Evolutionary conservation across 1,139 yeast species (phyloP), one percentile per base, ranked within the genome.

Genomic region (Saccharomyces hybrid): DNA sequence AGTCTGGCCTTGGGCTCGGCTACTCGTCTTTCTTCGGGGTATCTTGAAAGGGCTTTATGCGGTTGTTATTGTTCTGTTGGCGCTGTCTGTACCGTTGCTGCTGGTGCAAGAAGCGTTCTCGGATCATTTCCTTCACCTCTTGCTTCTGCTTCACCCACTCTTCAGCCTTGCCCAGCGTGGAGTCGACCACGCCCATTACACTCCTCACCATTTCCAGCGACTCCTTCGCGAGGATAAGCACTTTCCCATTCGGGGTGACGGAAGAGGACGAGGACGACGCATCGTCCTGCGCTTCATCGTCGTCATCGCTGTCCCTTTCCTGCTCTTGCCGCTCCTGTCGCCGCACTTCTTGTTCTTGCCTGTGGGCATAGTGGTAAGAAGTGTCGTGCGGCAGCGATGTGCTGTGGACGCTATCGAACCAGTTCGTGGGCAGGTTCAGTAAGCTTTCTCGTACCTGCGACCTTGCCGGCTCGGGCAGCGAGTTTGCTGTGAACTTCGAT

Each of bases 171-270:
- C 81, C 86, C 56, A 93, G 75, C 54, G 91, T 90, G 47, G 86
- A 91, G 67, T 86, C 91, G 59, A 95, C 90, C 8, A 90, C 91
- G 51, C 78, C 79, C 58, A 90, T 89, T 34, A 93, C 84, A 58
- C 86, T 86, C 48, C 86, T 78, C 49, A 93, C 85, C 91, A 91
- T 89, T 49, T 87, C 95, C 54, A 93, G 75, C 0, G 96, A 84
- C 70, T 93, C 99, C 61, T 86, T 86, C 0, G 98, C 97, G 58
- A 93, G 76, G 8, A 87, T 78, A 48, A 93, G 73, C 1, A 89
- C 87, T 61, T 83, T 80, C 48, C 87, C 89, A 64, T 82, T 83
- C 28, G 81, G 73, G 57, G 80, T 69, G 67, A 77, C 58, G 59
- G 69, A n/a, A 24, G 24, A 38, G 44, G 44, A 38, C 24, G 44